Base-by-base conservation (phyloP, 164 flowering plant genomes). In the Nymphaea thermarum region DNA sequence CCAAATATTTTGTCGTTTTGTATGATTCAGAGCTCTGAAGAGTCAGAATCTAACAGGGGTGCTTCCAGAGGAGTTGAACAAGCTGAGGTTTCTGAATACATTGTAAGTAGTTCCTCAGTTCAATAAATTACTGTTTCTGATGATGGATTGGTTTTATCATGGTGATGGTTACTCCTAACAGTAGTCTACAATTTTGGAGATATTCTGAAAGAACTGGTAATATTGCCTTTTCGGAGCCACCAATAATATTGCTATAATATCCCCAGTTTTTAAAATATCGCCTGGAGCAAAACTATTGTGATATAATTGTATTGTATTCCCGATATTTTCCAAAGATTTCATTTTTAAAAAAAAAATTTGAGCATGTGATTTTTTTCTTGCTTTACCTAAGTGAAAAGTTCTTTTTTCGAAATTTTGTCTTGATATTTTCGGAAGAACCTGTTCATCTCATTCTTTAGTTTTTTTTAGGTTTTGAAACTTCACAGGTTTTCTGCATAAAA, bases 41-140 rank as follows among this genome's bases (percentile, higher is more conserved):
- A 17, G 59, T 64, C 75, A 76, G 68, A 76, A 68, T 77, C 90
- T 90, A 45, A 85, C 85, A 10, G 96, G 96, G 2, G 64, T 76
- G 59, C 90, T 90, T 65, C 93, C 96, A 55, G 78, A 80, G 63
- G 81, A 84, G 65, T 74, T 92, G 10, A 76, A 67, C 25, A 80
- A 80, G 66, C 93, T 92, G 68, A 86, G 86, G 10, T 80, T 77
- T 68, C 85, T 92, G 65, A 68, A 44, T 63, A 57, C 64, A n/a
- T 67, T 91, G 97, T 88, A 80, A 83, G 85, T 43, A 42, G 44
- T 67, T 67, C 59, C 17, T 55, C 57, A 43, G 44, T 70, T 67
- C 65, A 43, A 59, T 25, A 65, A 36, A 42, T 43, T 16, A 25
- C 36, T 25, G 36, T 25, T 25, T 25, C 36, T 25, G 36, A 25